Percentiles rank a stretch among this genome's conserved stretches.
Conservation (phyloP, 345 rosid genomes). For the Dipteronia dyeriana region DNA sequence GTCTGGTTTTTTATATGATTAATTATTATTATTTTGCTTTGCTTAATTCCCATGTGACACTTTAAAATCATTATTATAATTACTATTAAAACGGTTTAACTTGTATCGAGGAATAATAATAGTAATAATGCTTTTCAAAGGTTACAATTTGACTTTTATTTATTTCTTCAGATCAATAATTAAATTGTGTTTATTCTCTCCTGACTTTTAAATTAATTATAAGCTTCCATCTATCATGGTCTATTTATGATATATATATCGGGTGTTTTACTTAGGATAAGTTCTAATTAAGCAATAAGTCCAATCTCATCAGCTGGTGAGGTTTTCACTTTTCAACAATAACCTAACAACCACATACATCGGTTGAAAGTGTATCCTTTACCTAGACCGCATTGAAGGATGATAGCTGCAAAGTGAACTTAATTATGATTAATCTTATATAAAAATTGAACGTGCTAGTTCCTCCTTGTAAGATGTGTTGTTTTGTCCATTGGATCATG, state of each 20-base stretch:
- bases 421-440: no score
- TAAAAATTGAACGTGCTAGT: no score
- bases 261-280: background rate
- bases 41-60: conserved; percentile 19
- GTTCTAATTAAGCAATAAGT: background rate
- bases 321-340: background rate
- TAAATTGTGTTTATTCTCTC: background rate
- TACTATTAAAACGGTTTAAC: background rate
- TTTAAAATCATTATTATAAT: background rate
- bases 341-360: background rate
- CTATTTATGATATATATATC: no score
- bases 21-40: background rate
- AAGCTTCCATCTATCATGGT: background rate
- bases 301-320: background rate
- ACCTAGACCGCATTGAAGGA: no score
- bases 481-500: no score
- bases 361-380: no score
- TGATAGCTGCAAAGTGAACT: no score
- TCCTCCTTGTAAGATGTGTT: no score
- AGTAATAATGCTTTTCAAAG: background rate
- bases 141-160: background rate
- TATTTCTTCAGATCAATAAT: background rate
- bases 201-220: no score
- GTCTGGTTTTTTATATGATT: background rate
- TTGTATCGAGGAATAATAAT: background rate